Percentiles rank a stretch among this genome's conserved stretches.
These are phyloP conservation scores for Globisporangium yorkense DNA, from an alignment of 352 stramenopile species.

Conservation along the genomic window DNA sequence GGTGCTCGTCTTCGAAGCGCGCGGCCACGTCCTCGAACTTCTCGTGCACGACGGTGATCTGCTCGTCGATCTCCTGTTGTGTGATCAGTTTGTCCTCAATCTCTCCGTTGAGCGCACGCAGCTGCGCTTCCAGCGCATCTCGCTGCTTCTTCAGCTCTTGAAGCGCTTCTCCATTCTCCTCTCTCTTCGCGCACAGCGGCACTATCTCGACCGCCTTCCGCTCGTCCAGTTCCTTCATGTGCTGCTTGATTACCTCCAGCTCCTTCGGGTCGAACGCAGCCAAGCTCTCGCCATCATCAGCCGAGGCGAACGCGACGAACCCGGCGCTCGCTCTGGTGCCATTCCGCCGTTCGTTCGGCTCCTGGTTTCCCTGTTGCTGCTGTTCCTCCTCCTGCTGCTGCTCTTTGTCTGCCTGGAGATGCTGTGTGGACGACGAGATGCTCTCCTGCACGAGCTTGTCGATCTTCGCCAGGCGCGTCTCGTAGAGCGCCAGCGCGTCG, in stretches of 20 bases:
- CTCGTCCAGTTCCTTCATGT: constrained; percentile 30
- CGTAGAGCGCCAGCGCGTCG: constrained; percentile 52
- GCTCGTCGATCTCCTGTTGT: constrained; percentile 36
- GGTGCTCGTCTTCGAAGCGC: constrained; percentile 42
- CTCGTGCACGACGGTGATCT: constrained; percentile 40
- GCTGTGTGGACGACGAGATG: constrained; percentile 30
- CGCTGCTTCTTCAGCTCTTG: constrained; percentile 31
- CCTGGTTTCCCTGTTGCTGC: no score
- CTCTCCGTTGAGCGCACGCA: constrained; percentile 39
- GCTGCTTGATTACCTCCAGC: constrained; percentile 31
- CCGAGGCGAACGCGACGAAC: constrained; percentile 8
- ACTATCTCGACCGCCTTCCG: constrained; percentile 29
- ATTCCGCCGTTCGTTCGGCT: no score
- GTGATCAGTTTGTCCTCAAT: constrained; percentile 32
- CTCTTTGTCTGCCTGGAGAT: constrained; percentile 15
- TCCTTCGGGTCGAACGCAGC: constrained; percentile 21
- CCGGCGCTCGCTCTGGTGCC: neutral
- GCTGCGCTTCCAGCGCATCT: constrained; percentile 47
- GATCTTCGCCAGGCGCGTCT: constrained; percentile 32
- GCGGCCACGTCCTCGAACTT: constrained; percentile 38
- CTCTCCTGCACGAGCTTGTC: constrained; percentile 33
- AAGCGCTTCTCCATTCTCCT: constrained; percentile 12
- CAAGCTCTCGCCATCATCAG: constrained; percentile 14
- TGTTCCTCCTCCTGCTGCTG: constrained; percentile 11
- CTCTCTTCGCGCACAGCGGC: constrained; percentile 25